Evolutionary conservation across 2,329 filamentous ascomycete genomes (phyloP).

Genomic region (Aspergillus piperis): DNA sequence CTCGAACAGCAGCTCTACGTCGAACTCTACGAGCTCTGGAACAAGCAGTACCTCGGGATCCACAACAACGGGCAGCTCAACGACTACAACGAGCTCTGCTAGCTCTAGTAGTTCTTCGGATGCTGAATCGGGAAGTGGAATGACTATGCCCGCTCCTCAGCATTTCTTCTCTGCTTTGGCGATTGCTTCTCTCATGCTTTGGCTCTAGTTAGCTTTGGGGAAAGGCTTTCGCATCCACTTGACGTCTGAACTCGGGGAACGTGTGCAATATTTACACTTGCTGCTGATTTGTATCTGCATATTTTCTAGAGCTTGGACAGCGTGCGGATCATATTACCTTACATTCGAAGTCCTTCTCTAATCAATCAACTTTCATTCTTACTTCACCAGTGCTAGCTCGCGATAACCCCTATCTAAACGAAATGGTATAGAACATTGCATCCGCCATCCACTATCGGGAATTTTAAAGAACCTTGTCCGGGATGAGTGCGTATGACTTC

Average conservation of each 20-base stretch:
- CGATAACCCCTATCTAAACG: background rate
- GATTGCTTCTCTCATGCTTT: slow-evolving; percentile 17
- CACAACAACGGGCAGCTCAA: slow-evolving; percentile 12
- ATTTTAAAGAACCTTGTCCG: slow-evolving; percentile 31
- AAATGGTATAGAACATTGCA: background rate
- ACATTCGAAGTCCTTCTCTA: slow-evolving; percentile 5
- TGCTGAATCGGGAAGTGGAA: background rate
- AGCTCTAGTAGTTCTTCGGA: slow-evolving; percentile 1
- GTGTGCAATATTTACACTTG: background rate
- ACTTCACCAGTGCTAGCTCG: background rate
- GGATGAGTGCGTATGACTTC: slow-evolving; percentile 43
- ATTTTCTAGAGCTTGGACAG: background rate
- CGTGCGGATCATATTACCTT: background rate
- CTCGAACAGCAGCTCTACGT: slow-evolving; percentile 15
- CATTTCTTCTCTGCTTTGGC: slow-evolving; percentile 21
- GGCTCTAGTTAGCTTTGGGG: slow-evolving; percentile 8
- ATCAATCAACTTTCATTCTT: background rate
- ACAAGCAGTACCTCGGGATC: slow-evolving; percentile 15
- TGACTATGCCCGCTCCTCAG: slow-evolving; percentile 6
- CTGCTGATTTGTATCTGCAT: background rate
- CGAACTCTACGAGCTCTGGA: slow-evolving; percentile 18
- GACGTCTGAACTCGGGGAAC: background rate
- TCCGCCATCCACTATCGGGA: background rate
- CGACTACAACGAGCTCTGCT: slow-evolving; percentile 9
- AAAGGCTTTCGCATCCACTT: background rate